Percentiles rank a stretch among this genome's conserved stretches.
These are phyloP conservation scores for Filobasidium wieringae DNA, from an alignment of 768 basidiomycete species.

Conservation along the genomic window DNA sequence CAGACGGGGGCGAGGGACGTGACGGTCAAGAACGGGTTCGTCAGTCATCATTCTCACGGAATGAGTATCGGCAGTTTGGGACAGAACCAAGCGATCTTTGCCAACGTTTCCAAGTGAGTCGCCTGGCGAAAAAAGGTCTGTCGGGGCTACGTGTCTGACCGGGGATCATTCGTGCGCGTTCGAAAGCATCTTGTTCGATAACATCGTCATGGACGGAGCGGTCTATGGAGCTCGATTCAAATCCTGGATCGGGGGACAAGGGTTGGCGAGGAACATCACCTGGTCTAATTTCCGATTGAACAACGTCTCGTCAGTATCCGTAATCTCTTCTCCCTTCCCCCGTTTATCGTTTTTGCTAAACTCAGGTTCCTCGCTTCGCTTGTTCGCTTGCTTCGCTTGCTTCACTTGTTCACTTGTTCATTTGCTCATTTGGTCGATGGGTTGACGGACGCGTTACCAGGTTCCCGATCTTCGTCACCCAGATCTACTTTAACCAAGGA, in stretches of 20 bases:
- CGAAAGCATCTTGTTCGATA: slow-evolving; percentile 41
- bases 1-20: slow-evolving; percentile 45
- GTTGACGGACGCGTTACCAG: background rate
- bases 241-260: slow-evolving; percentile 46
- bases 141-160: background rate
- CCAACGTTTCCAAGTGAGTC: slow-evolving; percentile 40
- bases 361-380: too few relatives aligned
- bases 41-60: slow-evolving; percentile 45
- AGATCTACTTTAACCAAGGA: slow-evolving; percentile 39
- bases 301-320: slow-evolving; percentile 40
- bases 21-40: slow-evolving; percentile 43
- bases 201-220: slow-evolving; percentile 47
- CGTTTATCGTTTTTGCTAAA: too few relatives aligned
- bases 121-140: background rate
- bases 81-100: slow-evolving; percentile 39
- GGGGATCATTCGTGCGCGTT: background rate
- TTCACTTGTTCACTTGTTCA: too few relatives aligned
- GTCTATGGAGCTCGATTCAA: slow-evolving; percentile 47
- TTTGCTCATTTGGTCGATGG: background rate
- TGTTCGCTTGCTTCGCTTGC: too few relatives aligned
- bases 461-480: slow-evolving; percentile 44
- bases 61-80: slow-evolving; percentile 46
- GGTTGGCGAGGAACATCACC: slow-evolving; percentile 45
- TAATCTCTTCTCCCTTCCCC: background rate
- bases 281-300: slow-evolving; percentile 44